A percentile compares a stretch with the other conserved stretches of the same genome.
Conservation (phyloP, 768 basidiomycete genomes). For the Royoungia palumana region DNA sequence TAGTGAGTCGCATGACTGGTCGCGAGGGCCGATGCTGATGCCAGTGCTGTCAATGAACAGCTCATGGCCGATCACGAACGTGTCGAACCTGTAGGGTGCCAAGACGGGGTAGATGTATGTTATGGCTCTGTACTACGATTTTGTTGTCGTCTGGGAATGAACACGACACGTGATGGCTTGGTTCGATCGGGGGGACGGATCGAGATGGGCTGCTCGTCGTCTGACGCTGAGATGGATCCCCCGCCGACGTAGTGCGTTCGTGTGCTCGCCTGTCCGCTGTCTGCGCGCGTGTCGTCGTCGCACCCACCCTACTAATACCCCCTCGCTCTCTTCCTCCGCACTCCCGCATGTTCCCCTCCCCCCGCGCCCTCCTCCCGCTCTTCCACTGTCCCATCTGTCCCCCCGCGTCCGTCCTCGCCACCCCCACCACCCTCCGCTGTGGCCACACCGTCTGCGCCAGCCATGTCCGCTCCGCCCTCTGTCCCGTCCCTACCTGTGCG, state of each 20-base stretch:
- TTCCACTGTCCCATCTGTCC: constrained; percentile 57
- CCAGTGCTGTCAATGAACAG: constrained; percentile 5
- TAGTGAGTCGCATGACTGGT: constrained; percentile 57
- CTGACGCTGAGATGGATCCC: constrained; percentile 24
- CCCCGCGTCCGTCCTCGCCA: constrained; percentile 32
- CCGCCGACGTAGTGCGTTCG: constrained; percentile 24
- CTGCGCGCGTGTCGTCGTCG: constrained; percentile 17
- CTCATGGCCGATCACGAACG: constrained; percentile 26
- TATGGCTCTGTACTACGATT: background rate
- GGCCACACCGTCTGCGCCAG: constrained; percentile 76
- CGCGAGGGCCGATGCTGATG: background rate
- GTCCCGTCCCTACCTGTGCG: constrained; percentile 38
- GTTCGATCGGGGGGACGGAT: constrained; percentile 28
- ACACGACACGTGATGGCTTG: constrained; percentile 20
- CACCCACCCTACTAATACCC: constrained; percentile 12
- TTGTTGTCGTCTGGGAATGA: background rate
- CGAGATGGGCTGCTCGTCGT: constrained; percentile 24
- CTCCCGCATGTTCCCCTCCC: constrained; percentile 19
- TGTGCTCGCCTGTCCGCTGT: constrained; percentile 10
- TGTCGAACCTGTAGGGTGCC: constrained; percentile 23
- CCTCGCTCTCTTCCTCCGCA: background rate
- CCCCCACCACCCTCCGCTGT: constrained; percentile 65
- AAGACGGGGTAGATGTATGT: background rate
- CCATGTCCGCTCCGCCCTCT: constrained; percentile 40
- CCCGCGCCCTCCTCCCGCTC: constrained; percentile 34